Conservation (phyloP, 1,284 basidiomycete species). For the Leccinum pachyderme region DNA sequence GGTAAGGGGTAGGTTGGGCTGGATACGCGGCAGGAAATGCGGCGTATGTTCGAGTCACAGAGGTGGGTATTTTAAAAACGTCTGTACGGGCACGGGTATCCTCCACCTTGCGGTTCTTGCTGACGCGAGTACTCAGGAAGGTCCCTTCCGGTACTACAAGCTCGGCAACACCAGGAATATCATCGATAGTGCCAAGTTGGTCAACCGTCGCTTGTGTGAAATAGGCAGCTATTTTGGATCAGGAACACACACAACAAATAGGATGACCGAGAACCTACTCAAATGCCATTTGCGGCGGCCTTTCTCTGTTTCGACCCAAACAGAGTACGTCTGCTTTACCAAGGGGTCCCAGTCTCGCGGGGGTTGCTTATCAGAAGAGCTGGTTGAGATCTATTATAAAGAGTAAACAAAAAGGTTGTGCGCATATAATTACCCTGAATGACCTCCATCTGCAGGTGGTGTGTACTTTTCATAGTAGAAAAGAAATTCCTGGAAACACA, state of each 20-base stretch:
- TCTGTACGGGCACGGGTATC: conserved; percentile 28
- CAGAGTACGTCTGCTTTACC: conserved; percentile 79
- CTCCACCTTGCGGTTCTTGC: conserved; percentile 44
- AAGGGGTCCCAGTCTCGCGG: conserved; percentile 67
- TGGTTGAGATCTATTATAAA: conserved; percentile 22
- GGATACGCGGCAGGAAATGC: conserved; percentile 49
- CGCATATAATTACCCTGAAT: conserved; percentile 37
- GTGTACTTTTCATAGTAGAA: conserved; percentile 77
- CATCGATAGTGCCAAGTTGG: conserved; percentile 61
- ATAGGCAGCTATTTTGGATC: conserved; percentile 58
- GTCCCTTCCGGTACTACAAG: conserved; percentile 57
- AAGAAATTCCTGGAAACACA: conserved; percentile 60
- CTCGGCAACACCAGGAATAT: conserved; percentile 50
- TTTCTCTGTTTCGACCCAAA: conserved; percentile 60
- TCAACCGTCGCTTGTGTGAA: conserved; percentile 72
- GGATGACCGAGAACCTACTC: conserved; percentile 44
- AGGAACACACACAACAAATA: conserved; percentile 8
- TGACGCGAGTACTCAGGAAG: conserved; percentile 61
- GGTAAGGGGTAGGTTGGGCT: conserved; percentile 28
- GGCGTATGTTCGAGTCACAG: conserved; percentile 50
- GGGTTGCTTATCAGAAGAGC: conserved; percentile 42
- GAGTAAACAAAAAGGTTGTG: conserved; percentile 1
- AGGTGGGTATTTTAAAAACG: conserved; percentile 27
- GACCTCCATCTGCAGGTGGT: conserved; percentile 42
- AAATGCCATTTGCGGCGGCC: conserved; percentile 76